phyloP scores from a whole-genome alignment of 768 basidiomycete genomes.

The Suillus sp. region DNA sequence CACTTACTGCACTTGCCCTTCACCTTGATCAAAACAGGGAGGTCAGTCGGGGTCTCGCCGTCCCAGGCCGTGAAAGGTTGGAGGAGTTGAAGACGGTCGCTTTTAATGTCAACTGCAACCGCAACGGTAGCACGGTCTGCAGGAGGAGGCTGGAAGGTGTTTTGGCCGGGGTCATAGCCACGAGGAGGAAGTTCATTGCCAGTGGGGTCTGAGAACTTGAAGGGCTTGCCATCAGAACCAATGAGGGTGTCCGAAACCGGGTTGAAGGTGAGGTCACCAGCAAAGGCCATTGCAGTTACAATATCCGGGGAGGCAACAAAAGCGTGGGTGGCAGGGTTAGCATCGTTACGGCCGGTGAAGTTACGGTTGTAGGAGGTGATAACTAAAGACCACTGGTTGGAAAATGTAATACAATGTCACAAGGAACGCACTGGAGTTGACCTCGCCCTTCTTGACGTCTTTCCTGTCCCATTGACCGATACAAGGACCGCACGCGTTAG shows the following conservation, averaged over 20 bases:
- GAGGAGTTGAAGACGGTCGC: conserved; percentile 89
- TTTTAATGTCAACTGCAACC: conserved; percentile 84
- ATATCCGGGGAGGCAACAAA: conserved; percentile 94
- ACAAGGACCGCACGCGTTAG: conserved; percentile 98
- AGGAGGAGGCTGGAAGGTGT: conserved; percentile 97
- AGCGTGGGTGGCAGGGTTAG: conserved; percentile 98
- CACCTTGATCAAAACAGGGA: conserved; percentile 97
- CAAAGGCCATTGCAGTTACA: conserved; percentile 96
- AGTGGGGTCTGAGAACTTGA: conserved; percentile 93
- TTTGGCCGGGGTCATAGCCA: conserved; percentile 95
- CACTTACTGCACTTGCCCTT: conserved; percentile 96
- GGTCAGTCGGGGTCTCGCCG: conserved; percentile 85
- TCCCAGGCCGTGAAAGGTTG: conserved; percentile 92
- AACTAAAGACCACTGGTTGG: conserved; percentile 47
- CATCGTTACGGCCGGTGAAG: conserved; percentile 99
- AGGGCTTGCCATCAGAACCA: conserved; percentile 91
- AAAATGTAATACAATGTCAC: neutral
- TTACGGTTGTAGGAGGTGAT: conserved; percentile 99
- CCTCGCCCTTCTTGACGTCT: conserved; percentile 95
- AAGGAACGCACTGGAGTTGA: conserved; percentile 82
- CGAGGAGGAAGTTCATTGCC: conserved; percentile 93
- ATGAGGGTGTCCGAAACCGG: conserved; percentile 88
- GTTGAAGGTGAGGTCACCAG: conserved; percentile 94
- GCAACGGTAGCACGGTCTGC: conserved; percentile 77
- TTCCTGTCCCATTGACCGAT: conserved; percentile 99